Base-by-base conservation (phyloP, 208 protist genomes). In the Leishmania tropica region DNA sequence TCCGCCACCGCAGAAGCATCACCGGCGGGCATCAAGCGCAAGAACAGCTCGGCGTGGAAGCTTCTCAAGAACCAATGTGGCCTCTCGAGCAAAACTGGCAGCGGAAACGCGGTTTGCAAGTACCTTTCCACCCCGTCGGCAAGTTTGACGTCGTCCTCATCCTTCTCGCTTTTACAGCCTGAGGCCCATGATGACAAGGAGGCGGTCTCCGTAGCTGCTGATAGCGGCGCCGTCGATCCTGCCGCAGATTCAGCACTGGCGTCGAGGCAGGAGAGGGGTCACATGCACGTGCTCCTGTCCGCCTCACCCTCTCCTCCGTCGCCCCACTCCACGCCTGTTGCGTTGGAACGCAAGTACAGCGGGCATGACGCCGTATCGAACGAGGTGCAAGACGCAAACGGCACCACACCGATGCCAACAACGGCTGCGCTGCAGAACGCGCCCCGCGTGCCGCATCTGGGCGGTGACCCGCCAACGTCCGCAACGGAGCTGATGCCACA, bases 91-190 rank as follows among this genome's bases (percentile, higher is more conserved):
- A 24, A 21, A 13, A 10, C 75, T 42, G 35, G 56, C n/a, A 47
- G 19, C 73, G 53, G 31, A 58, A 78, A 78, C 19, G n/a, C 75
- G 0, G 75, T 48, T 40, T 10, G 40, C 56, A 78, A 78, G 81
- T 85, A 85, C 76, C 76, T 85, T 47, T 67, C 76, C 48, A 78
- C 68, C 21, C 56, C 60, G 42, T 54, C 80, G 40, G 56, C 48
- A 28, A 64, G 51, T 1, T 77, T 53, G 51, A 47, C 35, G 35
- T n/a, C 47, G 47, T 15, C 53, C 53, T 64, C 73, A 45, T 13
- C 73, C 53, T n/a, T 45, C 70, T 51, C 40, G 17, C 37, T 13
- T 48, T 28, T 40, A 47, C 35, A 56, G 73, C 73, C 17, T 15
- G 48, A 56, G 19, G n/a, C 73, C 48, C 10, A n/a, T 19, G 51